A percentile compares a stretch with the other conserved stretches of the same genome.
These are phyloP conservation scores for Scalesia atractyloides DNA, from an alignment of 129 eudicot species.

Conservation along the genomic window DNA sequence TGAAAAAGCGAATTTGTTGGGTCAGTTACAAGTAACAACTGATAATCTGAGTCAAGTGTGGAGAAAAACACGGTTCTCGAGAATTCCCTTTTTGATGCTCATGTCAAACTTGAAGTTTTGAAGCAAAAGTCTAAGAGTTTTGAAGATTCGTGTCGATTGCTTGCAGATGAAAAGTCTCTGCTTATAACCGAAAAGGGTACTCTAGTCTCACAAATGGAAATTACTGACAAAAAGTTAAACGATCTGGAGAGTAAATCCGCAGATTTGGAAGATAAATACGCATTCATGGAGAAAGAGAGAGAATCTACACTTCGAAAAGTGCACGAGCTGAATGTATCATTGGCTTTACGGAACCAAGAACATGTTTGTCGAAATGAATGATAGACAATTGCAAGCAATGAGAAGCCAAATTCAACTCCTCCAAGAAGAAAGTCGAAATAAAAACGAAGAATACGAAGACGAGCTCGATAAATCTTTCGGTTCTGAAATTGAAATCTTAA, in stretches of 20 bases:
- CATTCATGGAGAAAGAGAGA: conserved; percentile 58
- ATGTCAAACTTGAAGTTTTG: conserved; percentile 61
- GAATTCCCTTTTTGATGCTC: conserved; percentile 60
- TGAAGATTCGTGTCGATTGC: conserved; percentile 72
- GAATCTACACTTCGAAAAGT: conserved; percentile 47
- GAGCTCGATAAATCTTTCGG: conserved; percentile 55
- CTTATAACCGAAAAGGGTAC: conserved; percentile 54
- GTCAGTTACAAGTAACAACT: conserved; percentile 52
- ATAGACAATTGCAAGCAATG: conserved; percentile 12
- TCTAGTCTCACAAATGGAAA: conserved; percentile 50
- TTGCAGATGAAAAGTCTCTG: conserved; percentile 53
- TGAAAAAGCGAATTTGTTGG: conserved; percentile 56
- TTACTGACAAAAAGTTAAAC: conserved; percentile 42
- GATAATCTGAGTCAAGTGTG: conserved; percentile 54
- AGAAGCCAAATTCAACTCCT: conserved; percentile 41
- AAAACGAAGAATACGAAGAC: conserved; percentile 44
- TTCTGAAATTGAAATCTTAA: conserved; percentile 57
- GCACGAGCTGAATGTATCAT: conserved; percentile 51
- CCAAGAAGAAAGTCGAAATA: conserved; percentile 45
- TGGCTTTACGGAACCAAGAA: conserved; percentile 57
- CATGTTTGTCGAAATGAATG: conserved; percentile 30
- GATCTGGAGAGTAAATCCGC: conserved; percentile 39
- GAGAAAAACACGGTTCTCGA: conserved; percentile 55
- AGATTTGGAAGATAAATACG: conserved; percentile 27
- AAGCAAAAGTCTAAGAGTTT: conserved; percentile 53